Base-by-base conservation (phyloP, 2,329 filamentous ascomycete genomes). In the Sclerotinia nivalis region DNA sequence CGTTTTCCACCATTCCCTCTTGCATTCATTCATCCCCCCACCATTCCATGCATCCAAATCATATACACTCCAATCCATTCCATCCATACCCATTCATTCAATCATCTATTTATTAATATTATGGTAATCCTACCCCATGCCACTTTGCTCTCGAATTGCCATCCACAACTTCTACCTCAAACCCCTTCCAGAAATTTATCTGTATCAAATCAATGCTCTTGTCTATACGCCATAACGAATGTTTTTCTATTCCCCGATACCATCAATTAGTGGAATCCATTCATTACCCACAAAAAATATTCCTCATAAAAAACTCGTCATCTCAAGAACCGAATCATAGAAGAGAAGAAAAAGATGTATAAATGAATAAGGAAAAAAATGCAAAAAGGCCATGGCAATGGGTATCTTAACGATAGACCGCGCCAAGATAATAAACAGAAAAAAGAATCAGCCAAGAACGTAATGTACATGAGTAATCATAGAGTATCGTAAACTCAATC, bases 401-500 rank as follows among this genome's bases (percentile, higher is more conserved):
- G 66, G 66, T 69, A 69, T 69, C 66, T 64, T 64, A 59, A 56
- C 66, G 66, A 64, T 69, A 47, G 55, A 58, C 66, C 66, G 49
- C 37, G 58, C 66, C 66, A 69, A 64, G 55, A 31, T 37, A 66
- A 45, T 43, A 45, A 64, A 69, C 60, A 69, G 50, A 55, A 54
- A 69, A 37, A 52, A 50, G 28, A 62, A 54, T 34, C 66, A 34
- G 12, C 62, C 58, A 69, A 64, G 47, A 69, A 69, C 66, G 58
- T 69, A 69, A 64, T 69, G 50, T 69, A 69, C 66, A 69, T 69
- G 34, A 69, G 49, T 45, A 20, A 64, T 69, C 66, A 62, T 68
- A 45, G 52, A 56, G 52, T 56, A n/a, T 22, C 28, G 9, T 56
- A 18, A 56, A 56, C 8, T 37, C 64, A 59, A 75, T 77, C 85